Conservation (phyloP, 306 rosid genomes). For the Prunus persica region Prunus_persica_NCBIv2 NC_034014.1:24304501-24305000, state of each 20-base stretch:
- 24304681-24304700: constrained; percentile 52
- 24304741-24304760: constrained; percentile 52
- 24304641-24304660: constrained; percentile 59
- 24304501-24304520: constrained; percentile 51
- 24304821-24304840: constrained; percentile 85
- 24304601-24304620: constrained; percentile 52
- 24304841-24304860: constrained; percentile 55
- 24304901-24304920: constrained; percentile 68
- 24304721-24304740: constrained; percentile 45
- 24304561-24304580: constrained; percentile 57
- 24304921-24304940: constrained; percentile 68
- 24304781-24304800: constrained; percentile 43
- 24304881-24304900: constrained; percentile 75
- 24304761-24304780: constrained; percentile 44
- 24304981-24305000: constrained; percentile 39
- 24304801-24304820: constrained; percentile 48
- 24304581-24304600: constrained; percentile 54
- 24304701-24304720: constrained; percentile 45
- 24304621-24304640: constrained; percentile 57
- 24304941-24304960: constrained; percentile 71
- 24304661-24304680: constrained; percentile 50
- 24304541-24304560: constrained; percentile 71
- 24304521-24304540: constrained; percentile 56
- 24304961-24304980: constrained; percentile 50
- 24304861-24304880: constrained; percentile 77